Percentiles rank a stretch among this genome's conserved stretches.
phyloP scores from a whole-genome alignment of 2,329 filamentous ascomycete species.

The Monilinia fructicola region DNA sequence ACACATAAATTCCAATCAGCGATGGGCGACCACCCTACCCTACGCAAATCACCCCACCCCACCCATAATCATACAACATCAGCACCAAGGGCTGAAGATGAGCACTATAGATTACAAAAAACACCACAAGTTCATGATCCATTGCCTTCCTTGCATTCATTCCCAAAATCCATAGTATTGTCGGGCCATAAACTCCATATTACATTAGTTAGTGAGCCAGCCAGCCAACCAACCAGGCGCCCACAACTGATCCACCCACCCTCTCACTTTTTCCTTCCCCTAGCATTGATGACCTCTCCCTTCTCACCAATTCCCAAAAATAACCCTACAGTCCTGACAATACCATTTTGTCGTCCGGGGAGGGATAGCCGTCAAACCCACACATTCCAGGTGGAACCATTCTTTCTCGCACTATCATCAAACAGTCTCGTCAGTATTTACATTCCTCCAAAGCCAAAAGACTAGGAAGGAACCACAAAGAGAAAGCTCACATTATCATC shows the following conservation, averaged over 20 bases:
- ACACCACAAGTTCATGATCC: too few relatives aligned
- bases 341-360: constrained; percentile 79
- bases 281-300: constrained; percentile 58
- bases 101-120: too few relatives aligned
- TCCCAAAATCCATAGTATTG: background rate
- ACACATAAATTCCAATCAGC: too few relatives aligned
- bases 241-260: background rate
- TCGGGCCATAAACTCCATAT: constrained; percentile 4
- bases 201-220: background rate
- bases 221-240: background rate
- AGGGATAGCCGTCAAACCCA: constrained; percentile 66
- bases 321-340: constrained; percentile 70
- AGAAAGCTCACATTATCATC: constrained; percentile 62
- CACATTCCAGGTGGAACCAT: constrained; percentile 83
- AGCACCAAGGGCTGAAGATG: too few relatives aligned
- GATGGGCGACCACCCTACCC: too few relatives aligned
- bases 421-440: constrained; percentile 27
- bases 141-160: background rate
- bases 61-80: too few relatives aligned
- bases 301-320: constrained; percentile 61
- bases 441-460: background rate
- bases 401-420: constrained; percentile 68
- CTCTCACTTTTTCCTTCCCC: constrained; percentile 40
- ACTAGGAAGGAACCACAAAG: background rate
- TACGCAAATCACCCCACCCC: too few relatives aligned